phyloP scores from a whole-genome alignment of 108 stramenopile species.

The Skeletonema tropicum region DNA sequence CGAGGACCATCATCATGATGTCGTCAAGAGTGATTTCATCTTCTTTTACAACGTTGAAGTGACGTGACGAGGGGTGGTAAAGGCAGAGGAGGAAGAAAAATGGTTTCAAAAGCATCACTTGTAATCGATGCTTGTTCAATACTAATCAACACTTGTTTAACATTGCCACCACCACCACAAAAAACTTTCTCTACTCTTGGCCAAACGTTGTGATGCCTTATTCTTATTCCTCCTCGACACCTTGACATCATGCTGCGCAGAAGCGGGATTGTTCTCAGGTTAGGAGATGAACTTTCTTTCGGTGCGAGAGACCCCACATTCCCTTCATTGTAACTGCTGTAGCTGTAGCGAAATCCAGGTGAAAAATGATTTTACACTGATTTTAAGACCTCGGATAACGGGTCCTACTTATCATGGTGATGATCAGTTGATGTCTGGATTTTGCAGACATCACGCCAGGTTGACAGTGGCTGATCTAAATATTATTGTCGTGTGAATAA shows the following conservation, averaged over 20 bases:
- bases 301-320: neutral
- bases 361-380: too few relatives aligned
- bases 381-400: too few relatives aligned
- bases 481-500: too few relatives aligned
- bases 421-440: too few relatives aligned
- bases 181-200: too few relatives aligned
- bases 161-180: too few relatives aligned
- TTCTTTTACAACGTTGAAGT: neutral
- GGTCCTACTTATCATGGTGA: too few relatives aligned
- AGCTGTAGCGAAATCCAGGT: neutral
- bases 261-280: too few relatives aligned
- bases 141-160: too few relatives aligned
- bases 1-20: neutral
- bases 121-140: neutral
- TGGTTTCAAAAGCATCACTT: neutral
- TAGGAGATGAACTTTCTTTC: neutral
- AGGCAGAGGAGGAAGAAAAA: neutral
- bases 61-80: neutral
- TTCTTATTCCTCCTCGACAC: neutral
- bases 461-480: too few relatives aligned
- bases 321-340: neutral
- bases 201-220: neutral
- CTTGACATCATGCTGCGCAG: neutral
- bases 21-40: neutral
- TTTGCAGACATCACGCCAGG: too few relatives aligned